A percentile compares a stretch with the other conserved stretches of the same genome.
These are phyloP conservation scores for Cladobotryum protrusum DNA, from an alignment of 2,329 filamentous ascomycete genomes.

Conservation along the genomic window DNA sequence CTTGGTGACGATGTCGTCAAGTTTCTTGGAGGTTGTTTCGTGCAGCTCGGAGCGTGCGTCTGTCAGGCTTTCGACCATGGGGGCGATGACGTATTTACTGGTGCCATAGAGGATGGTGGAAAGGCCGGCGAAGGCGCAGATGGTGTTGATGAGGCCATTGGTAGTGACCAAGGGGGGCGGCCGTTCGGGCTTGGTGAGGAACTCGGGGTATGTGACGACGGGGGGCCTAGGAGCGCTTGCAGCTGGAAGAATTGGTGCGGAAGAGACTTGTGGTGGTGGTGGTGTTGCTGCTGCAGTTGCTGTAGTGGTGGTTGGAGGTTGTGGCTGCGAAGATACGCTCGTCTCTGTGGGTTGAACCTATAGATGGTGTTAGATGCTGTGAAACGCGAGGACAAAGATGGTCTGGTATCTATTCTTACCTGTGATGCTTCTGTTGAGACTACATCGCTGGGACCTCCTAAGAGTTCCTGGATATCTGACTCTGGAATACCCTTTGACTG, in stretches of 20 bases:
- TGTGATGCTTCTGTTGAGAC: neutral
- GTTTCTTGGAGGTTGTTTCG: constrained; percentile 39
- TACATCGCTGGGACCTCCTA: constrained; percentile 31
- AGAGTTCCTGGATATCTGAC: constrained; percentile 61
- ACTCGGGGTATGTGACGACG: constrained; percentile 66
- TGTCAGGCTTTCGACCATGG: constrained; percentile 49
- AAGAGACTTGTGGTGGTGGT: too few species aligned
- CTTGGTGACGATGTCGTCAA: constrained; percentile 41
- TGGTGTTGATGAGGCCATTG: constrained; percentile 50
- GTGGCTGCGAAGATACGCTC: too few species aligned
- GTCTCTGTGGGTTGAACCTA: too few species aligned
- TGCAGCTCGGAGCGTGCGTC: constrained; percentile 49
- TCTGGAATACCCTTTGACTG: constrained; percentile 66
- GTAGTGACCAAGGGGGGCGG: constrained; percentile 59
- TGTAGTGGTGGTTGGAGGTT: too few species aligned
- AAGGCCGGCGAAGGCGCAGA: constrained; percentile 52
- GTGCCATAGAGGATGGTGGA: constrained; percentile 64
- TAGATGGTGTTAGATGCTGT: constrained; percentile 23
- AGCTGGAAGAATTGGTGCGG: too few species aligned
- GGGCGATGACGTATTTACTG: constrained; percentile 61
- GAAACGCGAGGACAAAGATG: constrained; percentile 12
- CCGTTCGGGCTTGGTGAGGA: constrained; percentile 50
- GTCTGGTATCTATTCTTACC: neutral
- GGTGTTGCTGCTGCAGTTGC: too few species aligned
- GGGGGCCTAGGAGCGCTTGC: constrained; percentile 36